These are phyloP conservation scores for Thalassia testudinum DNA, from an alignment of 116 monocot species.

Conservation along the genomic window DNA sequence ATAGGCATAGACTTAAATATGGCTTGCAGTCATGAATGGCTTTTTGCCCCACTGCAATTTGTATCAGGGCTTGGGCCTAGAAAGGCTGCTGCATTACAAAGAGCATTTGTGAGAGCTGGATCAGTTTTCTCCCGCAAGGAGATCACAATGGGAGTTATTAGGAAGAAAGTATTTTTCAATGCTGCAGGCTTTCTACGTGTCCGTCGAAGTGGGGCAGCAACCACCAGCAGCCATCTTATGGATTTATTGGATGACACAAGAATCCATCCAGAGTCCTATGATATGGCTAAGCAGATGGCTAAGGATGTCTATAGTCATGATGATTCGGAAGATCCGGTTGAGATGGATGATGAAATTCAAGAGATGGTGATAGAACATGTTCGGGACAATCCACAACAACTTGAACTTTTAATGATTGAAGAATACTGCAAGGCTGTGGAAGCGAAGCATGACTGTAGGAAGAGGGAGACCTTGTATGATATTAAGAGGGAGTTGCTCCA, in stretches of 20 bases:
- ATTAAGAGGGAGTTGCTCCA: slow-evolving; percentile 81
- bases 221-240: slow-evolving; percentile 55
- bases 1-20: slow-evolving; percentile 84
- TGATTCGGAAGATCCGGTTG: slow-evolving; percentile 22
- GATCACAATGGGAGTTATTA: slow-evolving; percentile 54
- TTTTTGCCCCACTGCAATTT: slow-evolving; percentile 86
- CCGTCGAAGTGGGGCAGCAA: slow-evolving; percentile 62
- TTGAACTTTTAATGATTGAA: slow-evolving; percentile 45
- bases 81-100: slow-evolving; percentile 80
- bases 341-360: slow-evolving; percentile 79
- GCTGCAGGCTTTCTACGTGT: slow-evolving; percentile 75
- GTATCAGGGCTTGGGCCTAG: slow-evolving; percentile 84
- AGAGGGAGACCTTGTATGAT: slow-evolving; percentile 66
- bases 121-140: slow-evolving; percentile 74
- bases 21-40: slow-evolving; percentile 97
- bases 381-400: slow-evolving; percentile 47
- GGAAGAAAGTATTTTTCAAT: slow-evolving; percentile 87
- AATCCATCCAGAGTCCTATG: slow-evolving; percentile 98
- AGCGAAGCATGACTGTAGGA: slow-evolving; percentile 15
- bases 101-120: slow-evolving; percentile 63
- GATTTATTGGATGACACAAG: slow-evolving; percentile 92
- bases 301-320: slow-evolving; percentile 54
- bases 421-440: slow-evolving; percentile 42
- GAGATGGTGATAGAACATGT: slow-evolving; percentile 87
- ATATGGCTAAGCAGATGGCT: slow-evolving; percentile 68